These are phyloP conservation scores for Murraya koenigii DNA, from an alignment of 345 rosid genomes.

Conservation along the genomic window DNA sequence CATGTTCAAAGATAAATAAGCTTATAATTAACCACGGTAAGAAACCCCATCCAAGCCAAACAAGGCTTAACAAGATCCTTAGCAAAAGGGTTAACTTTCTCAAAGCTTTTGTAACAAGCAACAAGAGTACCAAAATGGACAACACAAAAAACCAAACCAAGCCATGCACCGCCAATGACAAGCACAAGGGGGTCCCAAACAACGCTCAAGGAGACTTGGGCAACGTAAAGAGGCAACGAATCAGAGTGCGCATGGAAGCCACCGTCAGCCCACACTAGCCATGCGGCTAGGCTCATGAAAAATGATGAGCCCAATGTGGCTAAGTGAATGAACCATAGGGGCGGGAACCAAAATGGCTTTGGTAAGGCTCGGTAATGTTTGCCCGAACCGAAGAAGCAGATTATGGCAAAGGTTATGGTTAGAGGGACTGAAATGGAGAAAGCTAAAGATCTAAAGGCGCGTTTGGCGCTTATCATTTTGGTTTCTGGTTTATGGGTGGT, in stretches of 20 bases:
- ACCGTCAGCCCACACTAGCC: constrained; percentile 37
- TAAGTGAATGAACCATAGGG: constrained; percentile 26
- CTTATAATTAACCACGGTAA: constrained; percentile 24
- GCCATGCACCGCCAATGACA: constrained; percentile 23
- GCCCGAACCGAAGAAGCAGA: constrained; percentile 37
- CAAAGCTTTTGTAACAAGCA: constrained; percentile 23
- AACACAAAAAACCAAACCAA: constrained; percentile 23
- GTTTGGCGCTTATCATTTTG: background rate
- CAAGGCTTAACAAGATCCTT: constrained; percentile 34
- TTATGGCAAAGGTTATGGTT: constrained; percentile 12
- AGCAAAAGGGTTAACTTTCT: constrained; percentile 18
- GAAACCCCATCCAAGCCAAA: constrained; percentile 32
- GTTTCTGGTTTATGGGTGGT: background rate
- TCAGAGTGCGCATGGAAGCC: constrained; percentile 20
- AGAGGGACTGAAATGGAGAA: constrained; percentile 14
- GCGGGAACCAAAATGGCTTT: constrained; percentile 37
- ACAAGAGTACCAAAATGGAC: constrained; percentile 29
- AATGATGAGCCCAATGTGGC: constrained; percentile 28
- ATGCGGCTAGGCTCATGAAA: constrained; percentile 37
- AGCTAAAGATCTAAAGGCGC: constrained; percentile 20
- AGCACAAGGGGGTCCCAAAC: constrained; percentile 44
- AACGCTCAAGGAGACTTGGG: constrained; percentile 23
- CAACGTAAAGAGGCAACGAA: constrained; percentile 33
- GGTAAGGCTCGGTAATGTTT: constrained; percentile 14
- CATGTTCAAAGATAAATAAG: constrained; percentile 11